Base-by-base conservation (phyloP, 2,329 filamentous ascomycete genomes). In the Apiospora pterosperma region DNA sequence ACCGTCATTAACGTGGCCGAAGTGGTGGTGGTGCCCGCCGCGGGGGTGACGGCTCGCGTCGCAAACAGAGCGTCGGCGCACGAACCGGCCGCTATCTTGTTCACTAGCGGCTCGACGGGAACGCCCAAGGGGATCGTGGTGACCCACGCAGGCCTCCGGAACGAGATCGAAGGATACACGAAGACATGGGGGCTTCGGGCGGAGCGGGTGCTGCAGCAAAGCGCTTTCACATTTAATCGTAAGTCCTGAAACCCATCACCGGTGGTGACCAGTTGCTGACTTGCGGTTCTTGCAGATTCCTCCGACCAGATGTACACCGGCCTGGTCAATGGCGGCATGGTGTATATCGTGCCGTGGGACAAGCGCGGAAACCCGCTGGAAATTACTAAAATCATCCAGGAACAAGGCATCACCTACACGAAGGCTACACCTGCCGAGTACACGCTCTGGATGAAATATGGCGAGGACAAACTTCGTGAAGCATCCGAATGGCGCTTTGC, bases 351-450 rank as follows among this genome's bases (percentile, higher is more conserved):
- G 7, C 48, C 58, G 11, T 39, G 48, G 36, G 25, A 52, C n/a
- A 60, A 48, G 2, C 41, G 52, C 28, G 55, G 44, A 5, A 25
- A 60, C 4, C 59, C 41, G 2, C 31, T 64, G 14, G 62, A 36
- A 2, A 19, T 60, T 11, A 14, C n/a, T 8, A 39, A 38, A 4
- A 60, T 60, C 19, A 3, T 60, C 2, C 4, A 8, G 3, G 23
- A 21, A 6, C n/a, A 60, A 11, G 10, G 7, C 34, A 60, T 60
- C n/a, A 48, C 36, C 16, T 64, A 62, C 28, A 66, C 63, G 10
- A 36, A 79, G 25, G 75, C 74, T 58, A 82, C 81, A 0, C 81
- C 84, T 1, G 80, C 81, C 14, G 75, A 81, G 4, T 79, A 84
- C 6, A 70, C 84, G 8, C 80, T 83, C 55, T 60, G 58, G 58